Base-by-base conservation (phyloP, 192 early-diverging fungal species). In the Linnemannia schmuckeri region DNA sequence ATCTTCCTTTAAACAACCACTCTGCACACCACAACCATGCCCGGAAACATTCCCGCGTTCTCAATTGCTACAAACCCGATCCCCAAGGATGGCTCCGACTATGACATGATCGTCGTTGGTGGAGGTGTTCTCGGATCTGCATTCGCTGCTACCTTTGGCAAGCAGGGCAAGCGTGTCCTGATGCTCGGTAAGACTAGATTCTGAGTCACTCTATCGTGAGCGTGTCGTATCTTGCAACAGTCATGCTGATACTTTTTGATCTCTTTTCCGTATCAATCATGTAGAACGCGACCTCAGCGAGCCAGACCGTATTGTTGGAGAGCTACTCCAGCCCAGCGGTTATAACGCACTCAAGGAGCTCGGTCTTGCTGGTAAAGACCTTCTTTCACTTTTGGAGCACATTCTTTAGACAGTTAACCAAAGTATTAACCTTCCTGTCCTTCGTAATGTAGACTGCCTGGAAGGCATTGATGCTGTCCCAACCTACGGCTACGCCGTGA, bases 241-340 rank as follows among this genome's bases (percentile, higher is more conserved):
- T 66, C 12, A 30, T 46, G 61, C 61, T 66, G 2, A 66, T 30
- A 4, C 24, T 33, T 27, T 13, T 33, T 33, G 12, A 33, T 30
- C n/a, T 27, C 55, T 27, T 57, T 6, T 27, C 6, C 55, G 7
- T 35, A 30, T 30, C 30, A 33, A 27, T 15, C 12, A 15, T 68
- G 5, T 90, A 73, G 98, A 99, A 82, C 93, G 97, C 68, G 97
- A 96, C 89, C 94, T 97, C 91, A 89, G 74, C 76, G 96, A 98
- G 88, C 98, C 98, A 6, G 97, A 99, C 88, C 95, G 98, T 47
- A 98, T 99, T 78, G 98, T 99, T 38, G 98, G 98, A 22, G 98
- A 99, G 88, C 89, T 98, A 38, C 90, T 99, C 88, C 98, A 99
- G 89, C 98, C 98, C 15, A 94, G 97, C 4, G 98, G 98, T 54